A percentile compares a stretch with the other conserved stretches of the same genome.
phyloP scores from a whole-genome alignment of 2,329 filamentous ascomycete genomes.

The Camillea tinctor region DNA sequence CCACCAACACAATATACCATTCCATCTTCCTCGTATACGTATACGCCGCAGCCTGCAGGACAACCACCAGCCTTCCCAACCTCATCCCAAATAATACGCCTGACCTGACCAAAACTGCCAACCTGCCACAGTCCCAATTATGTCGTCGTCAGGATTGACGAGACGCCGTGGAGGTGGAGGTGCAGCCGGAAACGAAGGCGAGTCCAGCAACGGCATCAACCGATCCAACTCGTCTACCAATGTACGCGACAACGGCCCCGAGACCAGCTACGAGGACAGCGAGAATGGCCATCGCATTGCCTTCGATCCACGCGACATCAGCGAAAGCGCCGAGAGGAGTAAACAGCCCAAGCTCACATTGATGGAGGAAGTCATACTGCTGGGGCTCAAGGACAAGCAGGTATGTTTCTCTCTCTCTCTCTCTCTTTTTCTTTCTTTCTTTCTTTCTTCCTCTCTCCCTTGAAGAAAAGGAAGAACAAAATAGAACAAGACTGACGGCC shows the following conservation, averaged over 20 bases:
- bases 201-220: conserved; percentile 56
- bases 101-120: not conserved
- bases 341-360: conserved; percentile 98
- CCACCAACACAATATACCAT: not conserved
- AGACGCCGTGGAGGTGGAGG: conserved; percentile 58
- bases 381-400: conserved; percentile 98
- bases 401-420: conserved; percentile 46
- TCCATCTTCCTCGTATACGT: not conserved
- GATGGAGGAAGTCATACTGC: conserved; percentile 96
- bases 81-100: not conserved
- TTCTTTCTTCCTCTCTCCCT: too few relatives aligned
- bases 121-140: conserved; percentile 20
- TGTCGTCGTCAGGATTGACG: conserved; percentile 44
- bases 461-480: too few relatives aligned
- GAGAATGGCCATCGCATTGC: conserved; percentile 99
- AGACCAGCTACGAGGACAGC: conserved; percentile 85
- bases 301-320: conserved; percentile 95
- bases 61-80: too few relatives aligned
- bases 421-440: not conserved
- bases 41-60: not conserved
- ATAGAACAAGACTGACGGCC: conserved; percentile 13
- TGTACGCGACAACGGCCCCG: conserved; percentile 54
- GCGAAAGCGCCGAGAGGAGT: conserved; percentile 90
- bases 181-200: conserved; percentile 52
- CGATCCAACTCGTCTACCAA: conserved; percentile 56